Evolutionary conservation across 164 flowering plant species (phyloP).

Genomic region (Umbilicus rupestris): DNA sequence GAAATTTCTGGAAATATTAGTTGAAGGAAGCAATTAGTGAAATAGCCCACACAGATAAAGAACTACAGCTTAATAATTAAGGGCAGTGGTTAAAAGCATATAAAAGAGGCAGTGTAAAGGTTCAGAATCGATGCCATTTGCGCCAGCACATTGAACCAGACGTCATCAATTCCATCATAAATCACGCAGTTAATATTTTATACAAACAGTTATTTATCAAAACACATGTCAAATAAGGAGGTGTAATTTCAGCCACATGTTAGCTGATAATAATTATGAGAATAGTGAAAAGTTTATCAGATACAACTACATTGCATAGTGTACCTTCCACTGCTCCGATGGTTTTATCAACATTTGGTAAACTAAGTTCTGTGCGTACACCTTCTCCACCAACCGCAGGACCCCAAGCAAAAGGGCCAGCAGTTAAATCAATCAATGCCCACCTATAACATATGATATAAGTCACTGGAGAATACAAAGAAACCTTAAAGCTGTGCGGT

Average conservation of each 20-base stretch:
- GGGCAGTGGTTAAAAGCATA: not conserved
- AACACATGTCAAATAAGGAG: not conserved
- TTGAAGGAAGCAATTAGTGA: conserved; percentile 1
- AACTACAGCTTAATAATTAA: not conserved
- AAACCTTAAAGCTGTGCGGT: not conserved
- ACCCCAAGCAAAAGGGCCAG: conserved; percentile 99
- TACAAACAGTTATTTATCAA: too few species aligned
- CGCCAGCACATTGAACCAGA: not conserved
- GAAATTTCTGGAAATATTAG: conserved; percentile 59
- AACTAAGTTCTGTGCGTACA: conserved; percentile 81
- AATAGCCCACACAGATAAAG: not conserved
- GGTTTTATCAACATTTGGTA: conserved; percentile 84
- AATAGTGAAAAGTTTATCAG: not conserved
- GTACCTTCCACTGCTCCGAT: conserved; percentile 89
- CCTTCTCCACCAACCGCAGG: conserved; percentile 99
- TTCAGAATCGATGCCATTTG: not conserved
- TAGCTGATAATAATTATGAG: not conserved
- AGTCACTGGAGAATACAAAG: not conserved
- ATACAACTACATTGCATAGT: not conserved
- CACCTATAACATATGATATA: conserved; percentile 42
- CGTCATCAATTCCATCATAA: not conserved
- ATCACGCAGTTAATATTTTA: not conserved
- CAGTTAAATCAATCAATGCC: conserved; percentile 93
- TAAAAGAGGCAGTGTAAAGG: not conserved
- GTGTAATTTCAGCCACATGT: not conserved